A percentile compares a stretch with the other conserved stretches of the same genome.
These are phyloP conservation scores for Diaporthe sp. DNA, from an alignment of 2,329 filamentous ascomycete species.

Conservation along the genomic window DNA sequence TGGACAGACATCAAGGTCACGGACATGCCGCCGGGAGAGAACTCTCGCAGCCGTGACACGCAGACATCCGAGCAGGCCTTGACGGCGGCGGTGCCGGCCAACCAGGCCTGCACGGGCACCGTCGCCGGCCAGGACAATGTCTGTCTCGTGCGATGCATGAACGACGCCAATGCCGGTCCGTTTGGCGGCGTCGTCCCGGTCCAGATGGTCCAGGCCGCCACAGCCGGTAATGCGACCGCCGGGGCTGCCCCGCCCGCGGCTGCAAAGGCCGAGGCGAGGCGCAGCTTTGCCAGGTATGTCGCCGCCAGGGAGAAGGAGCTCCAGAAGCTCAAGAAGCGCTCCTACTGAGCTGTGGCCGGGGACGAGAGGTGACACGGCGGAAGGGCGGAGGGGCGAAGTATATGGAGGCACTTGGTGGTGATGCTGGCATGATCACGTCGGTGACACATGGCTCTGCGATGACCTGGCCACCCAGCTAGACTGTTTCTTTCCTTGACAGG, in stretches of 20 bases:
- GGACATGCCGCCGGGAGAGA: constrained; percentile 64
- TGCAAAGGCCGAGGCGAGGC: constrained; percentile 16
- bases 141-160: constrained; percentile 75
- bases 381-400: neutral
- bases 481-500: constrained; percentile 33
- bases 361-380: neutral
- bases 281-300: constrained; percentile 23
- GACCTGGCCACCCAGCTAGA: constrained; percentile 30
- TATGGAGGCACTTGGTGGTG: neutral
- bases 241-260: constrained; percentile 35
- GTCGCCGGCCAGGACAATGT: constrained; percentile 71
- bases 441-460: constrained; percentile 17
- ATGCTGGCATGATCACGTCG: constrained; percentile 17
- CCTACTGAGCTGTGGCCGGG: neutral
- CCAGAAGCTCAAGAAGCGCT: constrained; percentile 28
- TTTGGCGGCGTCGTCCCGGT: constrained; percentile 64
- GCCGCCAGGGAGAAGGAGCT: constrained; percentile 29
- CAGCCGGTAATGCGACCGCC: constrained; percentile 30
- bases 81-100: constrained; percentile 64
- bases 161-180: constrained; percentile 70
- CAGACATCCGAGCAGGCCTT: constrained; percentile 60
- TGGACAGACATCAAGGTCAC: constrained; percentile 69
- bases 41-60: constrained; percentile 58
- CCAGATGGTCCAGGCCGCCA: constrained; percentile 45
- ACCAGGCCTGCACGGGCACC: constrained; percentile 70